A percentile compares a stretch with the other conserved stretches of the same genome.
phyloP scores from a whole-genome alignment of 2,329 filamentous ascomycete genomes.

The Pestalotiopsis sp. region DNA sequence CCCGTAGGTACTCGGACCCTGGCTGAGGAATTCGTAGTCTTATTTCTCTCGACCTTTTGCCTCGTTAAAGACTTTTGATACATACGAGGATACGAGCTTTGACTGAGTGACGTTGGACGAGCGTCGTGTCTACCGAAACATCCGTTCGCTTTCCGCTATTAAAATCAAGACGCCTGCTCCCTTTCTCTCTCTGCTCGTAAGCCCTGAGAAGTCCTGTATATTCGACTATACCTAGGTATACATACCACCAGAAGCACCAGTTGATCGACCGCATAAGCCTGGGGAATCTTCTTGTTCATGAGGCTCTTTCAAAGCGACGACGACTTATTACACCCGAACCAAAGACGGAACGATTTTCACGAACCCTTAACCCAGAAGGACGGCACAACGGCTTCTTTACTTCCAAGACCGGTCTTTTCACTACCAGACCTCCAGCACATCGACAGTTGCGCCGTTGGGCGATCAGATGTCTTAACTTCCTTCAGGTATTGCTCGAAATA shows the following conservation, averaged over 20 bases:
- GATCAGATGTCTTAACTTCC: background rate
- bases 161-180: background rate
- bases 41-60: background rate
- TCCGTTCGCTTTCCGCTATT: background rate
- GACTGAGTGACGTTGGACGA: constrained; percentile 3
- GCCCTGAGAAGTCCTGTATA: background rate
- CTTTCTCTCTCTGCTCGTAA: background rate
- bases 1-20: background rate
- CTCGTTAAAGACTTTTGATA: background rate
- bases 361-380: background rate
- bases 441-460: background rate
- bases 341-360: background rate
- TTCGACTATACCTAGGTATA: background rate
- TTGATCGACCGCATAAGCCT: background rate
- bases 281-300: background rate
- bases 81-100: constrained; percentile 1
- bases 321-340: background rate
- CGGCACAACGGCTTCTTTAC: background rate
- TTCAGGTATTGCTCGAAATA: background rate
- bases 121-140: constrained; percentile 5
- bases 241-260: background rate
- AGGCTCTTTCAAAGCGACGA: background rate
- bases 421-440: background rate
- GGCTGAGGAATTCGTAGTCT: background rate
- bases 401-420: background rate